phyloP scores from a whole-genome alignment of 139 green algal genomes.

The Astrephomene gubernaculifera region DNA sequence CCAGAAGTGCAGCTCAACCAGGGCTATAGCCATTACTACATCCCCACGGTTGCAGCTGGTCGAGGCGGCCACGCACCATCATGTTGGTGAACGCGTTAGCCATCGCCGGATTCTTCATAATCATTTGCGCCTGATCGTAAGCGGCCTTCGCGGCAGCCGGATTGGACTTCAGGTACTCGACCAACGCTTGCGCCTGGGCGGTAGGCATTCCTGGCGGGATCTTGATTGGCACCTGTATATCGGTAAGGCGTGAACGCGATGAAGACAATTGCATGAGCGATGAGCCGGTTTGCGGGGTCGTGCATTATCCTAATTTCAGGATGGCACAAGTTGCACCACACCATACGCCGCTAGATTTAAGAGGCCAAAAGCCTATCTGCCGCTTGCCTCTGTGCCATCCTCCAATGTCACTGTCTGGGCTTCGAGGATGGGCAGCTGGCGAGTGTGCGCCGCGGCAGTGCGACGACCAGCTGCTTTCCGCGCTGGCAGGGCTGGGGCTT shows the following conservation, averaged over 20 bases:
- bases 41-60: too few relatives aligned
- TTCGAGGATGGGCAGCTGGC: slow-evolving; percentile 49
- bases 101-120: slow-evolving; percentile 63
- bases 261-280: too few relatives aligned
- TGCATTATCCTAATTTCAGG: too few relatives aligned
- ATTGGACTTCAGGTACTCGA: slow-evolving; percentile 76
- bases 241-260: too few relatives aligned
- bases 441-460: not conserved
- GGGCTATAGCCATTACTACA: too few relatives aligned
- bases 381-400: slow-evolving; percentile 57
- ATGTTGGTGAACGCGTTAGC: slow-evolving; percentile 59
- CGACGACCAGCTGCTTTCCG: slow-evolving; percentile 38
- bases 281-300: too few relatives aligned
- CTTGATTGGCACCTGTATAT: slow-evolving; percentile 55
- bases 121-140: slow-evolving; percentile 55
- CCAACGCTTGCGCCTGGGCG: slow-evolving; percentile 56
- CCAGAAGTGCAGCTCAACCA: too few relatives aligned
- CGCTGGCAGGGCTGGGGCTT: slow-evolving; percentile 23
- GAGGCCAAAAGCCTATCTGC: too few relatives aligned
- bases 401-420: slow-evolving; percentile 57
- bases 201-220: slow-evolving; percentile 64
- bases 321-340: too few relatives aligned
- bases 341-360: too few relatives aligned
- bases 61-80: slow-evolving; percentile 29
- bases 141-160: slow-evolving; percentile 71